phyloP scores from a whole-genome alignment of 2,329 filamentous ascomycete species.

The Clarireedia monteithiana region DNA sequence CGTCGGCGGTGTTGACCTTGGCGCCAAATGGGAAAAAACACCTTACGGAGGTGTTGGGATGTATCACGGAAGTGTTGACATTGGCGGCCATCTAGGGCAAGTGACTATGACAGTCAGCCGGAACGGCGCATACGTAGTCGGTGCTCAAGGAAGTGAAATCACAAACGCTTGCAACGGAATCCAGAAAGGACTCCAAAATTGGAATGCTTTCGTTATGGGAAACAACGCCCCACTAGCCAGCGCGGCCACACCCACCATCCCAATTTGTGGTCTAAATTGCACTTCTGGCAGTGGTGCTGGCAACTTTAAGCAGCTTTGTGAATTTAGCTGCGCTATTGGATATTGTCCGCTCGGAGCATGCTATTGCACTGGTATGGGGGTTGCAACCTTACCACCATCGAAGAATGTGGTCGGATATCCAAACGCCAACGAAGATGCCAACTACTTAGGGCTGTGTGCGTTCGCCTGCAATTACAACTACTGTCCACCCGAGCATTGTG shows the following conservation, averaged over 20 bases:
- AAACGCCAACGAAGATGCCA: neutral
- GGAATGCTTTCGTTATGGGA: neutral
- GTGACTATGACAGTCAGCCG: neutral
- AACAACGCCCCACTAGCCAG: neutral
- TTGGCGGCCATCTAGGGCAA: neutral
- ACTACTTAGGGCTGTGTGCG: neutral
- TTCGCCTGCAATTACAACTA: constrained; percentile 2
- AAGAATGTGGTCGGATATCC: neutral
- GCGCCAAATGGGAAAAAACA: neutral
- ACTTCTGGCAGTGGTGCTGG: constrained; percentile 22
- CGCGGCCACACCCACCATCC: neutral
- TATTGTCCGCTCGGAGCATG: constrained; percentile 15
- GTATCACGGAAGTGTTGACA: neutral
- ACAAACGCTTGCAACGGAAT: neutral
- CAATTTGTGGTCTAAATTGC: constrained; percentile 2
- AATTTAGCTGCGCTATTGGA: constrained; percentile 22
- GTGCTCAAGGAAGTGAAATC: neutral
- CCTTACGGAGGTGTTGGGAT: neutral
- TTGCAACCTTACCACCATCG: neutral
- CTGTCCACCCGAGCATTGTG: neutral
- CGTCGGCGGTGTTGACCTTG: neutral
- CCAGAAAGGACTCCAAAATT: neutral
- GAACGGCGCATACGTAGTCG: neutral
- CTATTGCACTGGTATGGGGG: neutral
- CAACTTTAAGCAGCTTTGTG: constrained; percentile 31